Evolutionary conservation across 306 rosid species (phyloP).

Genomic region (Prosopis cineraria): DNA sequence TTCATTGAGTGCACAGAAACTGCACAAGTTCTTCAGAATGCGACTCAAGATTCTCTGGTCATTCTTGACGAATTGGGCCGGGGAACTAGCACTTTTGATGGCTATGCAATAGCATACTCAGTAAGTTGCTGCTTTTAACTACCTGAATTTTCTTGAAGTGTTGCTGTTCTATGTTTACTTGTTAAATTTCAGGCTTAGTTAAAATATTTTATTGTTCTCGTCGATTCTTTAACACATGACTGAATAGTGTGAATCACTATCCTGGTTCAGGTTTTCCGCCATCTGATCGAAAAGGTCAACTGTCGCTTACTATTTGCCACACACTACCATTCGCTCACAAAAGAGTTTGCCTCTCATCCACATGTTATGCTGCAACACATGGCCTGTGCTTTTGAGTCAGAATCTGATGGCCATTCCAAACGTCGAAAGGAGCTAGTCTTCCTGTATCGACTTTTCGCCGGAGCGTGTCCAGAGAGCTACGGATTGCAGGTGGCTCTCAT

Average conservation of each 20-base stretch:
- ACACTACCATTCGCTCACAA: constrained; percentile 91
- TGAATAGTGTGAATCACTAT: constrained; percentile 13
- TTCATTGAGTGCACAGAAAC: constrained; percentile 94
- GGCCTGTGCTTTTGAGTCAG: constrained; percentile 82
- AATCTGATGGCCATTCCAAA: constrained; percentile 47
- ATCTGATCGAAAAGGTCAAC: constrained; percentile 81
- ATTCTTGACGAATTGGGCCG: constrained; percentile 96
- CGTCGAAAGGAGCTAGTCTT: constrained; percentile 68
- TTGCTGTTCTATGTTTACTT: neutral
- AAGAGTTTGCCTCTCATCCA: constrained; percentile 94
- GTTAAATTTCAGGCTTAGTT: neutral
- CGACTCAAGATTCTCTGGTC: constrained; percentile 89
- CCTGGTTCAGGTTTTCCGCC: constrained; percentile 77
- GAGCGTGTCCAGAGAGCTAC: constrained; percentile 91
- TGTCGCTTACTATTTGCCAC: constrained; percentile 96
- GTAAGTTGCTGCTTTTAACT: constrained; percentile 49
- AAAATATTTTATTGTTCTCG: neutral
- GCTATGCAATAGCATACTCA: constrained; percentile 97
- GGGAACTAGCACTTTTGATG: constrained; percentile 98
- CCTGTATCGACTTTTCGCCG: constrained; percentile 73
- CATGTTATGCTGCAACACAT: constrained; percentile 86
- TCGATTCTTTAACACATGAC: neutral
- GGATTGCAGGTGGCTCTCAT: constrained; percentile 91
- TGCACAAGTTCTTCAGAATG: constrained; percentile 84
- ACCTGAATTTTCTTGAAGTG: neutral